phyloP scores from a whole-genome alignment of 306 rosid species.

The Cucumis melo region DNA sequence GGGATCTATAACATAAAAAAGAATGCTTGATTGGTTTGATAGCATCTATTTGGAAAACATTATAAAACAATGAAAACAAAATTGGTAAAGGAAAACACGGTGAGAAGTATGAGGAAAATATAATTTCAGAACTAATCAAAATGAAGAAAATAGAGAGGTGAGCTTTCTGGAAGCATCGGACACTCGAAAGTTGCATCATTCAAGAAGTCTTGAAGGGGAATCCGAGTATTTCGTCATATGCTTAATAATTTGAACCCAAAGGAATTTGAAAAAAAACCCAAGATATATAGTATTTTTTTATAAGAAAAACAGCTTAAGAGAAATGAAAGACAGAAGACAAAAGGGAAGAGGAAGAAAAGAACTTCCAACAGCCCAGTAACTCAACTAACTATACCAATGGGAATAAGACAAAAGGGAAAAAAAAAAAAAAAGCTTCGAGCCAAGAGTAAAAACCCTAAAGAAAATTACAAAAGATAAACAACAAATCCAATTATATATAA shows the following conservation, averaged over 20 bases:
- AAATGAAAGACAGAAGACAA: not conserved
- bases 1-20: too few relatives aligned
- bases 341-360: not conserved
- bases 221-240: slow-evolving; percentile 11
- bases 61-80: too few relatives aligned
- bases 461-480: not conserved
- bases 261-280: not conserved
- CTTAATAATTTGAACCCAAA: not conserved
- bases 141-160: not conserved
- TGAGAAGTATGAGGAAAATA: not conserved
- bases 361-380: not conserved
- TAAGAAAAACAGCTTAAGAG: too few relatives aligned
- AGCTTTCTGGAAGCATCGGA: not conserved
- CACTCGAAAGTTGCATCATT: slow-evolving; percentile 25
- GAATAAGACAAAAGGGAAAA: too few relatives aligned
- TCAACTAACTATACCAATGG: too few relatives aligned
- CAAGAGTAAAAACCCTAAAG: not conserved
- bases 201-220: slow-evolving; percentile 28
- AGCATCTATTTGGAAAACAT: too few relatives aligned
- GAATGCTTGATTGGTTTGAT: too few relatives aligned
- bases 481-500: not conserved
- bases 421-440: not conserved
- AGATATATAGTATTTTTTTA: not conserved
- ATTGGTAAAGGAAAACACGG: not conserved
- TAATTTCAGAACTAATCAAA: not conserved